Evolutionary conservation across 1,139 yeast genomes (phyloP).

Genomic region (Blastobotrys elegans): DNA sequence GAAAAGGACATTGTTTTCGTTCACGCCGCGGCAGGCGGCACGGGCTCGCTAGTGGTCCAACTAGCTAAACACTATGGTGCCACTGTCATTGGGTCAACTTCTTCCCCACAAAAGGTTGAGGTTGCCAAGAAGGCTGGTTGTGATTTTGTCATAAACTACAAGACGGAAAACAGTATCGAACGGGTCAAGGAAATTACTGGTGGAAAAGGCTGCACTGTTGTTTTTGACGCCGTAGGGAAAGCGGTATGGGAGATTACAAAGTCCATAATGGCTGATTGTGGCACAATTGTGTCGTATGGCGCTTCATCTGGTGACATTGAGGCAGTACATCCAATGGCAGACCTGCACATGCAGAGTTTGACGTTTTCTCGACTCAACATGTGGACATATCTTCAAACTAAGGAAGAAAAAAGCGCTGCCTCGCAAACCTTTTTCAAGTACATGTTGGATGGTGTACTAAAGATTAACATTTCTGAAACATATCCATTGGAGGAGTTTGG

Average conservation of each 20-base stretch:
- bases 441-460: conserved; percentile 47
- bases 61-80: conserved; percentile 61
- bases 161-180: conserved; percentile 50
- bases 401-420: conserved; percentile 58
- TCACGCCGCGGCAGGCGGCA: conserved; percentile 96
- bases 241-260: conserved; percentile 68
- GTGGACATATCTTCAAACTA: conserved; percentile 45
- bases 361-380: conserved; percentile 62
- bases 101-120: conserved; percentile 50
- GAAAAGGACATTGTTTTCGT: conserved; percentile 66
- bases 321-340: conserved; percentile 50
- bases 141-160: conserved; percentile 59
- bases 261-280: conserved; percentile 60
- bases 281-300: conserved; percentile 73
- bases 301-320: conserved; percentile 80
- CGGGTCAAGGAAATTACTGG: conserved; percentile 62
- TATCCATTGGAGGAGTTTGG: conserved; percentile 62
- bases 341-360: conserved; percentile 57
- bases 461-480: conserved; percentile 47
- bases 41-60: conserved; percentile 67
- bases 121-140: conserved; percentile 69
- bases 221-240: conserved; percentile 80
- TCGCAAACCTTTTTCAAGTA: conserved; percentile 42
- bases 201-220: conserved; percentile 67
- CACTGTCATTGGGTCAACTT: conserved; percentile 77